Conservation (phyloP, 202 grass and related monocot genomes). For the Sporobolus alterniflorus region DNA sequence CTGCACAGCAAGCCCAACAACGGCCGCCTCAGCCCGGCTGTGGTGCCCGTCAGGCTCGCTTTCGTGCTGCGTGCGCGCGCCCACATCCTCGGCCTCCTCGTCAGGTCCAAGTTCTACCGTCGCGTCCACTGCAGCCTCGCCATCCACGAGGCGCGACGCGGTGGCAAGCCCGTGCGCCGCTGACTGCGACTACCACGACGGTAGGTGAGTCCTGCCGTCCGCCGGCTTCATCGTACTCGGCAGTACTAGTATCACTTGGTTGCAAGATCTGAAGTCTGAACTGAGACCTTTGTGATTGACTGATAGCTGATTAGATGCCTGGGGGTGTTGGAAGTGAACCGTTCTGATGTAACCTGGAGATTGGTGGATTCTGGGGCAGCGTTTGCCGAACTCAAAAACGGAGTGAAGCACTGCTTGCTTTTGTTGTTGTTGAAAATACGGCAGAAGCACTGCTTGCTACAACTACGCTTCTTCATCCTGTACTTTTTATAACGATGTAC, state of each 20-base stretch:
- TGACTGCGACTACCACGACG: constrained; percentile 73
- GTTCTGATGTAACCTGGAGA: no score
- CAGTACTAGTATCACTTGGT: no score
- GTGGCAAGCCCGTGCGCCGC: constrained; percentile 51
- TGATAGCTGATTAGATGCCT: no score
- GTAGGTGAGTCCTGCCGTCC: constrained; percentile 38
- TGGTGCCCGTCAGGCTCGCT: constrained; percentile 67
- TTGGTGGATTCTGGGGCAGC: background rate
- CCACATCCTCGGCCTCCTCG: constrained; percentile 84
- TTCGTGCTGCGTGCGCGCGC: constrained; percentile 82
- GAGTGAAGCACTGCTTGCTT: background rate
- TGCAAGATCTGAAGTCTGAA: no score
- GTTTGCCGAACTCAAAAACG: background rate
- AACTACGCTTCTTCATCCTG: background rate
- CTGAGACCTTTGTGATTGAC: no score
- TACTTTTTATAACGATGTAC: background rate
- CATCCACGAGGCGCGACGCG: constrained; percentile 63
- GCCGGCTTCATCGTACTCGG: no score
- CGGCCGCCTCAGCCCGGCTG: constrained; percentile 51
- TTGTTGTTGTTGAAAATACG: no score
- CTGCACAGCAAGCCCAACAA: constrained; percentile 88
- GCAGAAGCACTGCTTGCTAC: background rate
- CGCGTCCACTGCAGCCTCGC: constrained; percentile 57
- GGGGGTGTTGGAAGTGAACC: no score
- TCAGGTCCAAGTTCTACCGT: constrained; percentile 97